Percentiles rank a stretch among this genome's conserved stretches.
phyloP scores from a whole-genome alignment of 1,139 yeast genomes.

The Eremothecium coryli region DNA sequence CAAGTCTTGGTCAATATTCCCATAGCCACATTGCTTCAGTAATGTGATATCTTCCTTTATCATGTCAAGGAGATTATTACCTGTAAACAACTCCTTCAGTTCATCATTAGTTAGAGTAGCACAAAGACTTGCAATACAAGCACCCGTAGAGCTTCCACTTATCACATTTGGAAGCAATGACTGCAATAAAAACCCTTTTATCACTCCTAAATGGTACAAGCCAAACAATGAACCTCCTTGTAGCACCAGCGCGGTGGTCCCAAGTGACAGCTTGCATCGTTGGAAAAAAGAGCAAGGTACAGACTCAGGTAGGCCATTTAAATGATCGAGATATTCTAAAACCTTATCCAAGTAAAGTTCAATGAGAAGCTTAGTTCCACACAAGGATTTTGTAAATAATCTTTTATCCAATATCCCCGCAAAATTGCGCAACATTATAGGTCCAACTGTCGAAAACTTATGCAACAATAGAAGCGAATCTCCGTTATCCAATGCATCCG shows the following conservation, averaged over 20 bases:
- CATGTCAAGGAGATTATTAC: constrained; percentile 34
- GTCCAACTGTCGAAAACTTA: constrained; percentile 65
- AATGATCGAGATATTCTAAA: constrained; percentile 52
- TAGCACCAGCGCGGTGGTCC: constrained; percentile 77
- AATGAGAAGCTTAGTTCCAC: constrained; percentile 80
- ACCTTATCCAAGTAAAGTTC: constrained; percentile 82
- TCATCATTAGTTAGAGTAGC: constrained; percentile 50
- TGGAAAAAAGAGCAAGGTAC: constrained; percentile 76
- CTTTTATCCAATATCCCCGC: constrained; percentile 83
- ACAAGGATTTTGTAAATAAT: constrained; percentile 68
- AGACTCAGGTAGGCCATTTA: constrained; percentile 33
- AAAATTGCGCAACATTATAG: constrained; percentile 61
- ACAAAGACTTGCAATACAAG: constrained; percentile 79
- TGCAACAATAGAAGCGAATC: constrained; percentile 56
- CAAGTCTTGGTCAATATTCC: constrained; percentile 50
- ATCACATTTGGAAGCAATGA: constrained; percentile 74
- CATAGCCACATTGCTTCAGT: constrained; percentile 44
- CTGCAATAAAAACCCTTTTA: constrained; percentile 64
- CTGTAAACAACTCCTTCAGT: constrained; percentile 24
- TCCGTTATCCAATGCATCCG: constrained; percentile 51
- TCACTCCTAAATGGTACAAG: constrained; percentile 85
- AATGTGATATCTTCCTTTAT: constrained; percentile 27
- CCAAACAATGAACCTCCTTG: constrained; percentile 96
- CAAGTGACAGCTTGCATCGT: constrained; percentile 82
- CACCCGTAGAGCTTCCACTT: constrained; percentile 93